A percentile compares a stretch with the other conserved stretches of the same genome.
Conservation (phyloP, 2,329 filamentous ascomycete species). For the Fusarium sp. region DNA sequence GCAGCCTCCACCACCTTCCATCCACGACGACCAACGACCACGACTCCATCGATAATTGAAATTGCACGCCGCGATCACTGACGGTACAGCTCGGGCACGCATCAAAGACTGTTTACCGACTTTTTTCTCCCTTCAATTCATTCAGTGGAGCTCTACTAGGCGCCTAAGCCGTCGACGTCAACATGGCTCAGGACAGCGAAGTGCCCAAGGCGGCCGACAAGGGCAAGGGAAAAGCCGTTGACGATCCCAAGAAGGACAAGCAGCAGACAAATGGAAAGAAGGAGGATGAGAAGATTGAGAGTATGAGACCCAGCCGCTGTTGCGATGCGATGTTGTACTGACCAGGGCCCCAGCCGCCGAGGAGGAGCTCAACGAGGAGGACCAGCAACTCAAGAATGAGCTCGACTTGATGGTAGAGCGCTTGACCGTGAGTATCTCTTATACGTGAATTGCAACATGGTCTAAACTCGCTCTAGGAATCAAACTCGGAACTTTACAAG, state of each 20-base stretch:
- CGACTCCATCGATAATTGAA: constrained; percentile 41
- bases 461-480: constrained; percentile 72
- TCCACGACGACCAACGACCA: constrained; percentile 49
- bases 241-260: constrained; percentile 80
- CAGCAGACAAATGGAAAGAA: constrained; percentile 80
- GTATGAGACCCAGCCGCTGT: constrained; percentile 53
- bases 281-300: constrained; percentile 75
- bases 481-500: constrained; percentile 89
- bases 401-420: constrained; percentile 98
- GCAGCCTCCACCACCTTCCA: constrained; percentile 57
- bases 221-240: constrained; percentile 93
- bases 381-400: constrained; percentile 97
- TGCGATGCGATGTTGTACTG: constrained; percentile 40
- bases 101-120: constrained; percentile 15
- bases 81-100: constrained; percentile 21
- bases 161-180: constrained; percentile 56
- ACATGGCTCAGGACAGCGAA: constrained; percentile 96
- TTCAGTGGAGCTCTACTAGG: constrained; percentile 47
- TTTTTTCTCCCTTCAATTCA: constrained; percentile 29
- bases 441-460: background rate
- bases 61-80: constrained; percentile 24
- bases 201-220: constrained; percentile 88
- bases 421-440: constrained; percentile 75
- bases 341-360: constrained; percentile 56
- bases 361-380: constrained; percentile 97